Evolutionary conservation across 768 basidiomycete species (phyloP).

Genomic region (Amanita muscaria): DNA sequence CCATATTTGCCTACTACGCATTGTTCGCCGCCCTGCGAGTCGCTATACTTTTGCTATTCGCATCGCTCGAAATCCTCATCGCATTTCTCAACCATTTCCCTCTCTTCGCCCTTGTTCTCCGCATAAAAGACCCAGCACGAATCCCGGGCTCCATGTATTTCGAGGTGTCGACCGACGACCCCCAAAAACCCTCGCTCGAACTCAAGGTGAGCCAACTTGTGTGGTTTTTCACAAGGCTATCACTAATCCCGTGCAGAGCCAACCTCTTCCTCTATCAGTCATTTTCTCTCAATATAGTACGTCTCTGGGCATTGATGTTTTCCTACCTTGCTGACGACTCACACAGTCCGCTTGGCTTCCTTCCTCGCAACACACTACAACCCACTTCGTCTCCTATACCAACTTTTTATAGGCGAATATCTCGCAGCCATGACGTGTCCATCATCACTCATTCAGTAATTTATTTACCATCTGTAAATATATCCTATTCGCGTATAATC

Average conservation of each 20-base stretch:
- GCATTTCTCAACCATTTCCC: conserved; percentile 91
- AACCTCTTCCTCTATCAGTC: conserved; percentile 38
- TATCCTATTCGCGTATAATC: background rate
- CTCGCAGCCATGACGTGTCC: conserved; percentile 37
- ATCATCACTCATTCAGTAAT: background rate
- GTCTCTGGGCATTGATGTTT: conserved; percentile 14
- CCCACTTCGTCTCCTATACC: conserved; percentile 43
- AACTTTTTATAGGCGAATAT: conserved; percentile 38
- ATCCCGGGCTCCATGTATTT: conserved; percentile 57
- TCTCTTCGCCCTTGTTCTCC: conserved; percentile 77
- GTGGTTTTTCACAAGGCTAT: too few relatives aligned
- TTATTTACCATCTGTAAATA: background rate
- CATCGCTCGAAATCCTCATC: conserved; percentile 51
- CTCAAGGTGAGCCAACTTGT: conserved; percentile 9
- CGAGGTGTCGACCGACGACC: conserved; percentile 1
- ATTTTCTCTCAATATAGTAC: conserved; percentile 56
- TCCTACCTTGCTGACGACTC: background rate
- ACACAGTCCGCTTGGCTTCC: conserved; percentile 39
- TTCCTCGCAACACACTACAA: conserved; percentile 48
- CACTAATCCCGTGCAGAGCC: conserved; percentile 29
- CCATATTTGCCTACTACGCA: conserved; percentile 77
- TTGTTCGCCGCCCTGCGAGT: conserved; percentile 59
- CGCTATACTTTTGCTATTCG: conserved; percentile 49
- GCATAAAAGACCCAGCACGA: conserved; percentile 75
- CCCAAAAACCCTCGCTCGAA: conserved; percentile 1